Percentiles rank a stretch among this genome's conserved stretches.
Evolutionary conservation across 2,329 filamentous ascomycete species (phyloP).

Genomic region (Cladosporium sp.): DNA sequence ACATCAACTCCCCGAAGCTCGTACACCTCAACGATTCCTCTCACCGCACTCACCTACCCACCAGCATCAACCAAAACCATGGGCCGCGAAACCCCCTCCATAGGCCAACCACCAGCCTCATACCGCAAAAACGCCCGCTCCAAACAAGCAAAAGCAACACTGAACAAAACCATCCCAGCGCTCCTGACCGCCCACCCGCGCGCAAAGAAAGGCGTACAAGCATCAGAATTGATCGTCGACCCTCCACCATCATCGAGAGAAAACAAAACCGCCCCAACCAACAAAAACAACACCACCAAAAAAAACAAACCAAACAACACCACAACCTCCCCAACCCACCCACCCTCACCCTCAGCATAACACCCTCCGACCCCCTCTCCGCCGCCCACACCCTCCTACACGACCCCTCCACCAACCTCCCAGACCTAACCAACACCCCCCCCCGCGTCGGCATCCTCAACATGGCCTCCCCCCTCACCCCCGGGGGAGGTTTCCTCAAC

Average conservation of each 20-base stretch:
- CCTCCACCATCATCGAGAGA: slow-evolving; percentile 32
- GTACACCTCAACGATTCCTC: too few species aligned
- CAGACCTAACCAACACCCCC: slow-evolving; percentile 16
- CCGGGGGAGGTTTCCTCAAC: slow-evolving; percentile 56
- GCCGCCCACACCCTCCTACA: slow-evolving; percentile 40
- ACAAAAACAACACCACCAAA: too few species aligned
- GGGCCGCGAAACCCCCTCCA: slow-evolving; percentile 18
- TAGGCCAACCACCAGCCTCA: slow-evolving; percentile 18
- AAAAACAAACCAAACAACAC: too few species aligned
- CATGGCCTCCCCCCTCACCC: slow-evolving; percentile 58
- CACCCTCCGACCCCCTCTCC: slow-evolving; percentile 52
- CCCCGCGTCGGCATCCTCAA: slow-evolving; percentile 51
- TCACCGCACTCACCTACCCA: too few species aligned
- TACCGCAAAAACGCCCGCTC: slow-evolving; percentile 25
- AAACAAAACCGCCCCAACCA: slow-evolving; percentile 18
- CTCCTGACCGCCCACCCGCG: slow-evolving; percentile 51
- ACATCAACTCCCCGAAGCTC: too few species aligned
- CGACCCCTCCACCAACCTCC: slow-evolving; percentile 21
- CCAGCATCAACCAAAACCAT: slow-evolving; percentile 1
- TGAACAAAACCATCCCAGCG: slow-evolving; percentile 58
- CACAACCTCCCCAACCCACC: slow-evolving; percentile 7
- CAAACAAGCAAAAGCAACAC: slow-evolving; percentile 44
- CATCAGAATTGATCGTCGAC: slow-evolving; percentile 47
- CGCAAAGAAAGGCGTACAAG: slow-evolving; percentile 52
- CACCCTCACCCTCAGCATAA: slow-evolving; percentile 31